Conservation (phyloP, 768 basidiomycete species). For the Psilocybe cyanescens region DNA sequence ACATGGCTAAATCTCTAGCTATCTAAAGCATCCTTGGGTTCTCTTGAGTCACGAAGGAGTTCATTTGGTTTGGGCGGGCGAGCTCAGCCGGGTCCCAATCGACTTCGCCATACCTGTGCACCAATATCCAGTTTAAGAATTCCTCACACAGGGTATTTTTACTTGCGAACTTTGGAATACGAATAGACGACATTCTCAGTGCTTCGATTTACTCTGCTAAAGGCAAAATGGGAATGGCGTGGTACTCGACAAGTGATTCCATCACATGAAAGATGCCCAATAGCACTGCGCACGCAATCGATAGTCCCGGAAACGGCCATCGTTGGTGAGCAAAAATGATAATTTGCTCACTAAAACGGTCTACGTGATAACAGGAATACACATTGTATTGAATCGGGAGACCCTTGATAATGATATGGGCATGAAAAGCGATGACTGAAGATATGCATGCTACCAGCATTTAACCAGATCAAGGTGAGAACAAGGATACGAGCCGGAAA, state of each 20-base stretch:
- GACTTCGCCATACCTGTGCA: constrained; percentile 9
- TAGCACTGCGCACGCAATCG: background rate
- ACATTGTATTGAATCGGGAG: background rate
- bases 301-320: constrained; percentile 3
- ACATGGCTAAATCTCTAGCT: background rate
- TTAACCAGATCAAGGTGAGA: background rate
- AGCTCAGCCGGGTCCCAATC: background rate
- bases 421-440: background rate
- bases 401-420: background rate
- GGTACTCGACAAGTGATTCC: constrained; percentile 1
- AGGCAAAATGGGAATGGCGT: constrained; percentile 6
- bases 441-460: background rate
- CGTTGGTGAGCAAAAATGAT: constrained; percentile 2
- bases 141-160: constrained; percentile 10
- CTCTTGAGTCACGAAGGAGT: background rate
- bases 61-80: background rate
- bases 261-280: constrained; percentile 3
- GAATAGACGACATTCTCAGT: constrained; percentile 9
- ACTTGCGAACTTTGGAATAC: constrained; percentile 6
- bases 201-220: constrained; percentile 8
- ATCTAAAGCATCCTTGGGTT: constrained; percentile 1
- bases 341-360: background rate
- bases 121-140: constrained; percentile 10
- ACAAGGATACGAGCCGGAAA: too few species aligned
- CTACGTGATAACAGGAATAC: background rate